Evolutionary conservation across 352 stramenopile genomes (phyloP).

Genomic region (Phytopythium mirpurense): DNA sequence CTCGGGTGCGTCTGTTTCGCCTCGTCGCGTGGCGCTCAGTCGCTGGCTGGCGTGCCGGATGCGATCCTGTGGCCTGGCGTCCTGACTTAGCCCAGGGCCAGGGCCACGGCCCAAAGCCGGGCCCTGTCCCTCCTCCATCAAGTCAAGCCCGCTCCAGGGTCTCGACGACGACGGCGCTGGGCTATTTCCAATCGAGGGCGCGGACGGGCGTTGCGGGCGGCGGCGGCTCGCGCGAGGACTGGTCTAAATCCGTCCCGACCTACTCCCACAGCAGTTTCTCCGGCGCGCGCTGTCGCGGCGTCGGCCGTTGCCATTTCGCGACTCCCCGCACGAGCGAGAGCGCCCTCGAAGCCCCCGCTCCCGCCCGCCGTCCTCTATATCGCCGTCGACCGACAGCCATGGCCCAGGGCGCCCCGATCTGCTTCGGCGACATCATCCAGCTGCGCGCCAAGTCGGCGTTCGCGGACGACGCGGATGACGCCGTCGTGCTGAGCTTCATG

Average conservation of each 20-base stretch:
- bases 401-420: conserved; percentile 24
- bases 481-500: conserved; percentile 35
- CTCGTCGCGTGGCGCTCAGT: background rate
- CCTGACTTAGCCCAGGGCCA: no score
- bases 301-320: conserved; percentile 4
- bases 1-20: background rate
- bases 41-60: background rate
- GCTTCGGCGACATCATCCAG: conserved; percentile 54
- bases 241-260: background rate
- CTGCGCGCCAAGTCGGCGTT: conserved; percentile 33
- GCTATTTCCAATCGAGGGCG: background rate
- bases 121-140: no score
- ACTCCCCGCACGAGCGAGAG: conserved; percentile 5
- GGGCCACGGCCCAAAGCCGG: no score
- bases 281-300: no score
- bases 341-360: background rate
- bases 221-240: no score
- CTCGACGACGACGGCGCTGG: no score
- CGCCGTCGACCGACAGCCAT: conserved; percentile 20
- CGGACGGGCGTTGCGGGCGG: background rate
- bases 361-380: no score
- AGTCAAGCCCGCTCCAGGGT: background rate
- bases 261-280: conserved; percentile 3
- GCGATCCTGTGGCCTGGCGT: background rate
- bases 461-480: conserved; percentile 12